Evolutionary conservation across 495 filamentous ascomycete species (phyloP).

Genomic region (Cudoniella acicularis): DNA sequence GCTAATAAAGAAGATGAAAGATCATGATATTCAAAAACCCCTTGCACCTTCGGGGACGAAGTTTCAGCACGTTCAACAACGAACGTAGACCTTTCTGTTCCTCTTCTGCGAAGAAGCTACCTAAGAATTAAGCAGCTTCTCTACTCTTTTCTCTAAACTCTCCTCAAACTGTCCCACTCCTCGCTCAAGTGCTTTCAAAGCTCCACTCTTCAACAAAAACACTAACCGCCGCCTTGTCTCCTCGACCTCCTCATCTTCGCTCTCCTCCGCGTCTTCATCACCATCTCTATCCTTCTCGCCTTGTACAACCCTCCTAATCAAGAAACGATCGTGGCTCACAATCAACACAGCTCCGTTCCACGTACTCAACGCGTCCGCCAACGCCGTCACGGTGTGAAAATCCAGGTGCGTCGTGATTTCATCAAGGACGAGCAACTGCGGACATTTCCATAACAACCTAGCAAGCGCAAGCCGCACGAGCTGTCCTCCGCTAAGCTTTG

Average conservation of each 20-base stretch:
- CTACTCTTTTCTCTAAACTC: slow-evolving; percentile 56
- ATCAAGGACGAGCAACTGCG: slow-evolving; percentile 74
- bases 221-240: slow-evolving; percentile 48
- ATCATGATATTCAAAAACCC: too few species aligned
- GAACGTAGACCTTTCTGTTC: too few species aligned
- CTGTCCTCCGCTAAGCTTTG: slow-evolving; percentile 71
- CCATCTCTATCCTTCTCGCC: slow-evolving; percentile 53
- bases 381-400: slow-evolving; percentile 66
- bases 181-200: slow-evolving; percentile 48
- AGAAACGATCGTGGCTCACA: slow-evolving; percentile 75
- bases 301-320: slow-evolving; percentile 65
- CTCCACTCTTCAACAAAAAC: slow-evolving; percentile 55
- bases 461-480: slow-evolving; percentile 74
- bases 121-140: slow-evolving; percentile 34
- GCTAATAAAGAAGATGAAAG: too few species aligned
- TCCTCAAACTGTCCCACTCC: slow-evolving; percentile 65
- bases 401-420: slow-evolving; percentile 87
- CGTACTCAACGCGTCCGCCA: slow-evolving; percentile 57
- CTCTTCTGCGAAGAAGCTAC: too few species aligned
- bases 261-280: slow-evolving; percentile 37
- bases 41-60: too few species aligned
- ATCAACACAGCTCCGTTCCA: slow-evolving; percentile 71
- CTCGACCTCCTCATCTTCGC: slow-evolving; percentile 38
- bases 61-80: too few species aligned
- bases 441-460: slow-evolving; percentile 58